phyloP scores from a whole-genome alignment of 2,329 filamentous ascomycete species.

The Tolypocladium ovalisporum region DNA sequence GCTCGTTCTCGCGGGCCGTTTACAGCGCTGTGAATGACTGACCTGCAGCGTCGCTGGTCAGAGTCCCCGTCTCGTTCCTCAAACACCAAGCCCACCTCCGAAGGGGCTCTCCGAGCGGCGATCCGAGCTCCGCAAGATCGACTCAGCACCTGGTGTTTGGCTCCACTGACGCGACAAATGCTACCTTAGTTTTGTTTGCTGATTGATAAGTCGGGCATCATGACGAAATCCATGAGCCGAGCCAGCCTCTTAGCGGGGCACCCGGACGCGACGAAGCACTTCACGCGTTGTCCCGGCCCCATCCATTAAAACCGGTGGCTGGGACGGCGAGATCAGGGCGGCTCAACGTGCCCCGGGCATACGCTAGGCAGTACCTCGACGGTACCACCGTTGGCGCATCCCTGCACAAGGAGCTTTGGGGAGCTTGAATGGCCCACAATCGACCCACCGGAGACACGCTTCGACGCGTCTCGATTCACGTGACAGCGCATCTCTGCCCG shows the following conservation, averaged over 20 bases:
- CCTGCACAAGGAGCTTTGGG: slow-evolving; percentile 2
- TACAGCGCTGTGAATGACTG: neutral
- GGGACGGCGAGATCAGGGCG: slow-evolving; percentile 1
- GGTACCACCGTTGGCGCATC: neutral
- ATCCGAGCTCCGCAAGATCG: slow-evolving; percentile 4
- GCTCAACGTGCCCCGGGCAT: neutral
- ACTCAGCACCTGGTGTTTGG: slow-evolving; percentile 5
- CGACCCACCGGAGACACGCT: slow-evolving; percentile 14
- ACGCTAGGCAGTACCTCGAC: slow-evolving; percentile 4
- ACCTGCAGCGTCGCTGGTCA: neutral
- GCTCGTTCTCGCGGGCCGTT: neutral
- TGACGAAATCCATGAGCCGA: slow-evolving; percentile 8
- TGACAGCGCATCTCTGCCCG: slow-evolving; percentile 22
- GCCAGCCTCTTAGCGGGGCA: slow-evolving; percentile 4
- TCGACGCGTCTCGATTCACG: slow-evolving; percentile 25
- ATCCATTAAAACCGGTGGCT: slow-evolving; percentile 6
- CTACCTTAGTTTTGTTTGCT: slow-evolving; percentile 15
- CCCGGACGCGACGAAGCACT: slow-evolving; percentile 9
- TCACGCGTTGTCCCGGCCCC: slow-evolving; percentile 9
- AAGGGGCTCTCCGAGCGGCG: slow-evolving; percentile 11
- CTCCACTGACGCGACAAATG: slow-evolving; percentile 10
- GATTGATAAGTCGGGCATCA: slow-evolving; percentile 17
- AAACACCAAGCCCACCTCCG: slow-evolving; percentile 3
- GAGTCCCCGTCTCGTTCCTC: neutral
- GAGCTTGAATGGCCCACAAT: slow-evolving; percentile 14